phyloP scores from a whole-genome alignment of 2,329 filamentous ascomycete genomes.

The Fusarium metavorans region DNA sequence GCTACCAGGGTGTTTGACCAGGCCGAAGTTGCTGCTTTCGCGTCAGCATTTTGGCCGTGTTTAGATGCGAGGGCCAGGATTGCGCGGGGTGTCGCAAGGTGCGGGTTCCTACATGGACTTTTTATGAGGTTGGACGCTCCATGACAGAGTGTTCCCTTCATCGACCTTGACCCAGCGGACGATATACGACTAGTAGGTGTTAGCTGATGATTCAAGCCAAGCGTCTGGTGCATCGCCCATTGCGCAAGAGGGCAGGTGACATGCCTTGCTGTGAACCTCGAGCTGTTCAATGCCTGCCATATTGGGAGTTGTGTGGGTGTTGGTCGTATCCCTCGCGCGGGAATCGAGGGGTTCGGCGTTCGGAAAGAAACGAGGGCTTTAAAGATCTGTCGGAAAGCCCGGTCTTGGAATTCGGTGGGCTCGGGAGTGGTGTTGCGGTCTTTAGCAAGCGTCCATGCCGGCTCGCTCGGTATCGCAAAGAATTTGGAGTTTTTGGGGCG shows the following conservation, averaged over 20 bases:
- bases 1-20: constrained; percentile 94
- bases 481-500: constrained; percentile 28
- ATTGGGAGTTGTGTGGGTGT: constrained; percentile 35
- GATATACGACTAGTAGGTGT: constrained; percentile 85
- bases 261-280: constrained; percentile 96
- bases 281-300: constrained; percentile 98
- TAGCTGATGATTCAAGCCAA: constrained; percentile 29
- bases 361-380: constrained; percentile 1
- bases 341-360: constrained; percentile 13
- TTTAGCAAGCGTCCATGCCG: constrained; percentile 40
- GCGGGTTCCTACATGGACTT: constrained; percentile 80
- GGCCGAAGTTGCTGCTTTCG: constrained; percentile 82
- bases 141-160: constrained; percentile 91
- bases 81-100: not conserved
- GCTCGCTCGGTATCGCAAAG: constrained; percentile 30
- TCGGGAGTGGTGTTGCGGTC: constrained; percentile 26
- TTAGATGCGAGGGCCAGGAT: not conserved
- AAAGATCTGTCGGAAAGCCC: constrained; percentile 18
- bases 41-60: constrained; percentile 23
- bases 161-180: constrained; percentile 97
- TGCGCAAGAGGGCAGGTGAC: constrained; percentile 11
- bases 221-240: not conserved
- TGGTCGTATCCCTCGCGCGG: constrained; percentile 2
- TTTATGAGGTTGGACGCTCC: constrained; percentile 97
- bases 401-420: constrained; percentile 6